A percentile compares a stretch with the other conserved stretches of the same genome.
phyloP scores from a whole-genome alignment of 306 rosid species.

The Medicago ruthenica region DNA sequence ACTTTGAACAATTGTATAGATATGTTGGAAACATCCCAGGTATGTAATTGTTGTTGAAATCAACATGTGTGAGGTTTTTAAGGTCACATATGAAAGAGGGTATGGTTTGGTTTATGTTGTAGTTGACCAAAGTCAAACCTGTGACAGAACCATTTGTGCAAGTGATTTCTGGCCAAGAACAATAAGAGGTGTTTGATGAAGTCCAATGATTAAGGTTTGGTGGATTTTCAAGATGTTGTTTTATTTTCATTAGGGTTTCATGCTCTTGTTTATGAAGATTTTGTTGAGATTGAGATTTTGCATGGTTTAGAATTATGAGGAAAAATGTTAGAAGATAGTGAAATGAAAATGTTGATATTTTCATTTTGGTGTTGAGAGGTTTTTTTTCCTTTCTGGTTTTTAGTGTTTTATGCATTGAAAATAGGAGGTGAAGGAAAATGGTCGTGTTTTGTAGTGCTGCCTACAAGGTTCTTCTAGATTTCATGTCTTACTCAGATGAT shows the following conservation, averaged over 20 bases:
- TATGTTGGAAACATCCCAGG: conserved; percentile 62
- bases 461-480: background rate
- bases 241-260: conserved; percentile 50
- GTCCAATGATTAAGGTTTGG: conserved; percentile 58
- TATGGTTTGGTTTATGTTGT: conserved; percentile 40
- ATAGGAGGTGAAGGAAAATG: conserved; percentile 12
- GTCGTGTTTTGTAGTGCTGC: background rate
- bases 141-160: conserved; percentile 63
- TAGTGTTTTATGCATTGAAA: background rate
- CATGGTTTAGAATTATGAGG: conserved; percentile 37
- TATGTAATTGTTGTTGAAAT: conserved; percentile 44
- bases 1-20: conserved; percentile 63
- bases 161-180: conserved; percentile 62
- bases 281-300: conserved; percentile 53
- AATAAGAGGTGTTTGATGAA: conserved; percentile 55
- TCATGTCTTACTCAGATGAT: too few relatives aligned
- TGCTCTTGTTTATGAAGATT: conserved; percentile 58
- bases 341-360: background rate
- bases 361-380: conserved; percentile 44
- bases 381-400: background rate
- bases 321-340: conserved; percentile 37
- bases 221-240: conserved; percentile 53
- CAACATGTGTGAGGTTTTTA: conserved; percentile 57
- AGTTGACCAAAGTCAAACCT: conserved; percentile 4
- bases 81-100: conserved; percentile 78